These are phyloP conservation scores for Candida methanosorbosa DNA, from an alignment of 805 yeast species.

Conservation along the genomic window DNA sequence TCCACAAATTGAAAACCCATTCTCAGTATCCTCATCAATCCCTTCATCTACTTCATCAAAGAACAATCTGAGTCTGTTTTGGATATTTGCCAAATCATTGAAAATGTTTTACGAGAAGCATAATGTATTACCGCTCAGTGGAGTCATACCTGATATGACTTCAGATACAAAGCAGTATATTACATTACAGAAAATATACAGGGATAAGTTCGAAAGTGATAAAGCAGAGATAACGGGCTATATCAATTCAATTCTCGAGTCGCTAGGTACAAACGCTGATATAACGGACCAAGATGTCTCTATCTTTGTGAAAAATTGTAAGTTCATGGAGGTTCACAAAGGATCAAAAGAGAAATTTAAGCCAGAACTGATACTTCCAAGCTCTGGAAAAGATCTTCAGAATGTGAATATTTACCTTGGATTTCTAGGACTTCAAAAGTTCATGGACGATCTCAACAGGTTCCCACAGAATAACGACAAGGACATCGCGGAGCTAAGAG, in stretches of 20 bases:
- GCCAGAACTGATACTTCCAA: conserved; percentile 11
- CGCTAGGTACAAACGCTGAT: conserved; percentile 7
- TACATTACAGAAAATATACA: conserved; percentile 47
- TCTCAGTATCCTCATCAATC: no score
- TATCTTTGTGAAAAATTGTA: conserved; percentile 56
- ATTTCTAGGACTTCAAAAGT: conserved; percentile 24
- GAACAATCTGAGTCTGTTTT: conserved; percentile 29
- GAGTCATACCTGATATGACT: conserved; percentile 83
- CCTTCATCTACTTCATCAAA: neutral
- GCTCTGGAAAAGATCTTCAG: conserved; percentile 2
- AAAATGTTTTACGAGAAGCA: conserved; percentile 35
- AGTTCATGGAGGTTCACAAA: conserved; percentile 37
- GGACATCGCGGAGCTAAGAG: conserved; percentile 12
- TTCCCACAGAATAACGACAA: conserved; percentile 4
- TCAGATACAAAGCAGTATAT: conserved; percentile 60
- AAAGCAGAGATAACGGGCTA: conserved; percentile 24
- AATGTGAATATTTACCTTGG: conserved; percentile 29
- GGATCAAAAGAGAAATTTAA: conserved; percentile 28
- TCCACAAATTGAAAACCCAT: conserved; percentile 7
- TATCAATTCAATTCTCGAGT: neutral
- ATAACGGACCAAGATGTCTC: conserved; percentile 28
- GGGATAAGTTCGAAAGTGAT: conserved; percentile 46
- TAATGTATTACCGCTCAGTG: conserved; percentile 56
- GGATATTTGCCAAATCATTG: conserved; percentile 55
- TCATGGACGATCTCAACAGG: conserved; percentile 18